Conservation (phyloP, 2,329 filamentous ascomycete genomes). For the Ambrosiella cleistominuta region DNA sequence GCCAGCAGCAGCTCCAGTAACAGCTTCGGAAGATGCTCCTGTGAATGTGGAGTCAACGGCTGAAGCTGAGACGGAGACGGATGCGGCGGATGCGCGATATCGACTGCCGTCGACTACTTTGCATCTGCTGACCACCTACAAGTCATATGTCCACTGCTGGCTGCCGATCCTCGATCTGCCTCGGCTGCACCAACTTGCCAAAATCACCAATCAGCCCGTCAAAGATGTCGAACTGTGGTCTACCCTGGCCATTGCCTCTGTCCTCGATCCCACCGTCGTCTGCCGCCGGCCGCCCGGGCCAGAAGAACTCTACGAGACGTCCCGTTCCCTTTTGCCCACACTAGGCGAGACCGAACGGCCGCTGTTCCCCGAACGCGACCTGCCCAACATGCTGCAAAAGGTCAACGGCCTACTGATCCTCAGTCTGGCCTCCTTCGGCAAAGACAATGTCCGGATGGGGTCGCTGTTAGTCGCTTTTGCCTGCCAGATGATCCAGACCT, state of each 20-base stretch:
- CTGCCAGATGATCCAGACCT: conserved; percentile 27
- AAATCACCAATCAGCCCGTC: conserved; percentile 21
- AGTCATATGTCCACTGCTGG: conserved; percentile 61
- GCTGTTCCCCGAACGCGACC: conserved; percentile 24
- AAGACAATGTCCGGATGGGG: conserved; percentile 36
- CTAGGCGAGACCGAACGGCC: conserved; percentile 12
- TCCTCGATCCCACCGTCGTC: conserved; percentile 26
- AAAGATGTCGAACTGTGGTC: conserved; percentile 43
- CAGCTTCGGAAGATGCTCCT: not conserved
- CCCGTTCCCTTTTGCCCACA: conserved; percentile 29
- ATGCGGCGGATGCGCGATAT: not conserved
- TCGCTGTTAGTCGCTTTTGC: conserved; percentile 49
- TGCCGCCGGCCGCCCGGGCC: not conserved
- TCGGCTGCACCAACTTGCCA: conserved; percentile 28
- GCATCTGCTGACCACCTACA: conserved; percentile 52
- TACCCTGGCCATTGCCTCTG: conserved; percentile 37
- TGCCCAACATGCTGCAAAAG: conserved; percentile 25
- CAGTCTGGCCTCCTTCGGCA: conserved; percentile 44
- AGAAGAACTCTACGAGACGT: conserved; percentile 30
- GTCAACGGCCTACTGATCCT: conserved; percentile 35
- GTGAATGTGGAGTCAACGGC: too few relatives aligned
- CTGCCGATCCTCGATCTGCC: conserved; percentile 56
- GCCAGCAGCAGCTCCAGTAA: not conserved
- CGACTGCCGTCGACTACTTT: conserved; percentile 36
- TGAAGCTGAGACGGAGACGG: too few relatives aligned